A percentile compares a stretch with the other conserved stretches of the same genome.
Conservation (phyloP, 192 early-diverging fungal genomes). For the Backusella westeae region DNA sequence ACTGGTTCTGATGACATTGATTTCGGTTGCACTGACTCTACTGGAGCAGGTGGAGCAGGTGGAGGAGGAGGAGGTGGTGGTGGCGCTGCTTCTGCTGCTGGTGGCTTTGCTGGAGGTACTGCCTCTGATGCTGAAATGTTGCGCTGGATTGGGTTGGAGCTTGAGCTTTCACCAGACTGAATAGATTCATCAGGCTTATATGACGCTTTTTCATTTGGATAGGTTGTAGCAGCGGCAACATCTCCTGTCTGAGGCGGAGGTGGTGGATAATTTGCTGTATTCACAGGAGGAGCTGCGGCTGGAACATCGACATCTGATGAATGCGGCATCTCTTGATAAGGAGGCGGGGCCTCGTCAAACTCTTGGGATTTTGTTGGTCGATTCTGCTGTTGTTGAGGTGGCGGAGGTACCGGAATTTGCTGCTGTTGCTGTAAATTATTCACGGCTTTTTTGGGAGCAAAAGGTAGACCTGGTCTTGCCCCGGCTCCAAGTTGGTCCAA, state of each 20-base stretch:
- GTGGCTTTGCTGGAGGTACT: neutral
- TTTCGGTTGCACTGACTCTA: neutral
- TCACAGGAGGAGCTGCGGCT: neutral
- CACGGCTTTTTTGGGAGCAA: slow-evolving; percentile 11
- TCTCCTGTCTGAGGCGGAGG: neutral
- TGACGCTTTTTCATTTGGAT: neutral
- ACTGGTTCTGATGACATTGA: neutral
- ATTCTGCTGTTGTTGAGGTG: neutral
- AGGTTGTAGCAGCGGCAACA: neutral
- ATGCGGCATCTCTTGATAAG: neutral
- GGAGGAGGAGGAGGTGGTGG: neutral
- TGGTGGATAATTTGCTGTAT: neutral
- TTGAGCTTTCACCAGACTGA: neutral
- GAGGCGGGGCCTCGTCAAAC: slow-evolving; percentile 6
- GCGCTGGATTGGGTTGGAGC: neutral
- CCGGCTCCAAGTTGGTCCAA: slow-evolving; percentile 41
- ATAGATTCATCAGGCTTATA: neutral
- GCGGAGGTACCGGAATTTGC: neutral
- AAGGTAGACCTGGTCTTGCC: slow-evolving; percentile 4
- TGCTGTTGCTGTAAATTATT: neutral
- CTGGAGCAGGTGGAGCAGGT: neutral
- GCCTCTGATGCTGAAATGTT: neutral
- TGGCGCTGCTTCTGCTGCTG: neutral
- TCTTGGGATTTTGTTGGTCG: neutral
- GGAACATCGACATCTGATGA: neutral